These are phyloP conservation scores for Neurospora sp. DNA, from an alignment of 2,329 filamentous ascomycete genomes.

Conservation along the genomic window DNA sequence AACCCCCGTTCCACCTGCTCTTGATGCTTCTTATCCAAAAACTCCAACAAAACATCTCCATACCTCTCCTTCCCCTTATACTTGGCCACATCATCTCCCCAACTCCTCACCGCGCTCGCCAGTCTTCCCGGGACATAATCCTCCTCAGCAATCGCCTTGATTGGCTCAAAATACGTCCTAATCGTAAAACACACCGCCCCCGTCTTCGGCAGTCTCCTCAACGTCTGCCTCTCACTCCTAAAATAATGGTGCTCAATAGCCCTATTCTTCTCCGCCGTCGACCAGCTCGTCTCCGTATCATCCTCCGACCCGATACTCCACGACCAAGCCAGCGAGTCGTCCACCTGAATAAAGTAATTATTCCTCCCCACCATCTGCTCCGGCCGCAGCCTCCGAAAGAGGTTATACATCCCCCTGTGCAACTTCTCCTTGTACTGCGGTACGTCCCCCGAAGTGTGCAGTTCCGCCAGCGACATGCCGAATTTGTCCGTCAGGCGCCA, in stretches of 20 bases:
- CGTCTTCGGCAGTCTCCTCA: conserved; percentile 51
- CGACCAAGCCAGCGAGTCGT: conserved; percentile 68
- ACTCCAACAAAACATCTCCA: conserved; percentile 63
- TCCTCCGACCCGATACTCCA: conserved; percentile 69
- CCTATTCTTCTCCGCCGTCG: conserved; percentile 63
- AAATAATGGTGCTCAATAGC: conserved; percentile 68
- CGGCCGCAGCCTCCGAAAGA: conserved; percentile 63
- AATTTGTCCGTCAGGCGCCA: conserved; percentile 76
- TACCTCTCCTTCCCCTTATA: conserved; percentile 77
- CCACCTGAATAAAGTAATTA: conserved; percentile 85
- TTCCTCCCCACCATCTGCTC: conserved; percentile 57
- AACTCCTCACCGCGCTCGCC: conserved; percentile 70
- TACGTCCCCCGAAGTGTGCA: conserved; percentile 70
- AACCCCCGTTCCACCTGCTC: conserved; percentile 63
- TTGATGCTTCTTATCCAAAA: conserved; percentile 62
- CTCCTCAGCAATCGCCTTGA: conserved; percentile 59
- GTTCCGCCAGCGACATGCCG: conserved; percentile 68
- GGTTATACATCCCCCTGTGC: conserved; percentile 70
- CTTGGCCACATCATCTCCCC: conserved; percentile 64
- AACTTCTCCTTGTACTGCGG: conserved; percentile 63
- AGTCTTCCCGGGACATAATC: conserved; percentile 69
- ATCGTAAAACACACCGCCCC: conserved; percentile 64
- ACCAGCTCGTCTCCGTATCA: conserved; percentile 50
- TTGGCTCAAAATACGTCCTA: conserved; percentile 66
- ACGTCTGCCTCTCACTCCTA: conserved; percentile 63